Conservation (phyloP, 305 asterid genomes). For the Vinca major region DNA sequence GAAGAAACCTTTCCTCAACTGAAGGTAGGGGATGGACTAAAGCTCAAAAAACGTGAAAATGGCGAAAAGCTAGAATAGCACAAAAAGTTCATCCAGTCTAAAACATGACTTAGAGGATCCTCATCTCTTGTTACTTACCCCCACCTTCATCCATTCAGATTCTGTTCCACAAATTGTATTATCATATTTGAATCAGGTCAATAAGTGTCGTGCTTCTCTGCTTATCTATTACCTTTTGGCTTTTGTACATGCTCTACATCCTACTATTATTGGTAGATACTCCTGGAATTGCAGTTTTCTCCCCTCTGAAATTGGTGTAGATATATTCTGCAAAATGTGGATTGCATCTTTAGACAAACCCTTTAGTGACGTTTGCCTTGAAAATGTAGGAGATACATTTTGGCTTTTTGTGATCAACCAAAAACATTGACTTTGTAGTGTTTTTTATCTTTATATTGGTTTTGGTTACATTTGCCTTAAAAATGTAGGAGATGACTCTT, state of each 20-base stretch:
- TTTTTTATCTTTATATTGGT: neutral
- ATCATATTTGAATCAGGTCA: neutral
- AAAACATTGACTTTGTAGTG: too few species aligned
- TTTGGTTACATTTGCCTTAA: slow-evolving; percentile 2
- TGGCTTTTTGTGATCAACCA: too few species aligned
- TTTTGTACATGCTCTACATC: neutral
- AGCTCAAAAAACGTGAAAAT: neutral
- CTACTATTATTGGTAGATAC: neutral
- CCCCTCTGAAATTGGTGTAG: too few species aligned
- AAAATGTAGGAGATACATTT: too few species aligned
- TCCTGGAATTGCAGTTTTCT: neutral
- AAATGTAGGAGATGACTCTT: slow-evolving; percentile 74
- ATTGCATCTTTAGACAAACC: too few species aligned
- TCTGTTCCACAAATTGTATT: too few species aligned
- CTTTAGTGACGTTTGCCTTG: too few species aligned
- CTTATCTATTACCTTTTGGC: neutral
- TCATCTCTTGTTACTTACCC: neutral
- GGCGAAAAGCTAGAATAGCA: neutral
- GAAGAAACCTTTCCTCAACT: neutral
- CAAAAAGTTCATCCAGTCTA: neutral
- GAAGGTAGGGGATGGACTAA: neutral
- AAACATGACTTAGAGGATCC: neutral
- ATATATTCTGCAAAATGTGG: neutral
- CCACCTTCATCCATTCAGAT: neutral
- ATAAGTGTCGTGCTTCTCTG: neutral